Conservation (phyloP, 257 asterid species). For the Ehretia macrophylla region DNA sequence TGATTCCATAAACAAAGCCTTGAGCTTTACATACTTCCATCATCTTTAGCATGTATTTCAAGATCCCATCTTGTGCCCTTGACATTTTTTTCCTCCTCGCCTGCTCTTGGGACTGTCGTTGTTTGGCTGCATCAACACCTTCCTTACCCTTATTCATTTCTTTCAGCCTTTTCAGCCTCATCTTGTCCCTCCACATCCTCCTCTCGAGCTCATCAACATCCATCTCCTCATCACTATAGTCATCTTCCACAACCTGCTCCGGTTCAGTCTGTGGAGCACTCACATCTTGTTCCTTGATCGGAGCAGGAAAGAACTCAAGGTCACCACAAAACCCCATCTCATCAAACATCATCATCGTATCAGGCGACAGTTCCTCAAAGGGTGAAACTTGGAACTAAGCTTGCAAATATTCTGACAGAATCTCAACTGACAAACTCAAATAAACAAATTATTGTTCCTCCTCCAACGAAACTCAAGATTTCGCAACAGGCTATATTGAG, state of each 20-base stretch:
- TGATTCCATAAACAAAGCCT: slow-evolving; percentile 88
- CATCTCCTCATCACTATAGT: slow-evolving; percentile 69
- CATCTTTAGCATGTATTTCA: slow-evolving; percentile 89
- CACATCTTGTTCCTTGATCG: slow-evolving; percentile 41
- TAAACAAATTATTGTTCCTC: slow-evolving; percentile 1
- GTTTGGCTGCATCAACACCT: slow-evolving; percentile 46
- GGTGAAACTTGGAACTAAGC: slow-evolving; percentile 1
- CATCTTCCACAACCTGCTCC: slow-evolving; percentile 51
- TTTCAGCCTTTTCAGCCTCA: slow-evolving; percentile 59
- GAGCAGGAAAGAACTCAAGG: slow-evolving; percentile 60
- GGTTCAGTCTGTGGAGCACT: slow-evolving; percentile 30
- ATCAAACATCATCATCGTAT: slow-evolving; percentile 68
- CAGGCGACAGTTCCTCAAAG: slow-evolving; percentile 6
- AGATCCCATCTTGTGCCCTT: slow-evolving; percentile 87
- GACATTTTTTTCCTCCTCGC: slow-evolving; percentile 96
- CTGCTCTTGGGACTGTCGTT: slow-evolving; percentile 87
- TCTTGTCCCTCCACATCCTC: slow-evolving; percentile 84
- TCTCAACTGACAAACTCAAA: slow-evolving; percentile 11
- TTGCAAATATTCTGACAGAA: slow-evolving; percentile 2
- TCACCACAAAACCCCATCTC: slow-evolving; percentile 66
- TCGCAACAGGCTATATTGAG: background rate
- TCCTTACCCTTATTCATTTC: slow-evolving; percentile 63
- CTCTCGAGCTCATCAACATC: slow-evolving; percentile 83
- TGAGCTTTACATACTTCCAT: slow-evolving; percentile 96
- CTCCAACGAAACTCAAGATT: slow-evolving; percentile 1